Evolutionary conservation across 1,139 yeast species (phyloP).

Genomic region (Wickerhamomyces sp.): DNA sequence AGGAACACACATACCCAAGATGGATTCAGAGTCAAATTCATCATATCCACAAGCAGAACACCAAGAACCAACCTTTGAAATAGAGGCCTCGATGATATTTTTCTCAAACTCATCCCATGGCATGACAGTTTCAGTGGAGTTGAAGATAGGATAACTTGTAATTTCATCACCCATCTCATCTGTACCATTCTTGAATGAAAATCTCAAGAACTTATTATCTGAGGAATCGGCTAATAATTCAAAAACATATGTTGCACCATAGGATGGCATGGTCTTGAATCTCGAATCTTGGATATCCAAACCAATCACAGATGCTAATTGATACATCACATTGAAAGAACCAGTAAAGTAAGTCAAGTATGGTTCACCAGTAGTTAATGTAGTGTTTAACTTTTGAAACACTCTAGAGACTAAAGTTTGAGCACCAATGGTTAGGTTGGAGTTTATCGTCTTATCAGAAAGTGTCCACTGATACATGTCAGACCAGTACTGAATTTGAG

Average conservation of each 20-base stretch:
- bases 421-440: slow-evolving; percentile 35
- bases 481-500: slow-evolving; percentile 30
- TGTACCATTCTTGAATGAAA: slow-evolving; percentile 41
- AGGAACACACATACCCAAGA: slow-evolving; percentile 29
- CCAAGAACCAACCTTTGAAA: slow-evolving; percentile 31
- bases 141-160: slow-evolving; percentile 33
- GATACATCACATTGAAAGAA: slow-evolving; percentile 38
- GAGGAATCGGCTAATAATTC: slow-evolving; percentile 31
- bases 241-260: slow-evolving; percentile 38
- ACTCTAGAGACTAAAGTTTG: slow-evolving; percentile 32
- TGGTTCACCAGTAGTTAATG: slow-evolving; percentile 31
- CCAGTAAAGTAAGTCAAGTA: slow-evolving; percentile 37
- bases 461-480: slow-evolving; percentile 36
- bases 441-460: slow-evolving; percentile 27
- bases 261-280: slow-evolving; percentile 41
- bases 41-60: slow-evolving; percentile 32
- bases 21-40: slow-evolving; percentile 15
- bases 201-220: slow-evolving; percentile 31
- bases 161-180: slow-evolving; percentile 26
- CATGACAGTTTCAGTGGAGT: slow-evolving; percentile 25
- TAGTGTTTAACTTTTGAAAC: slow-evolving; percentile 29
- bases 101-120: slow-evolving; percentile 31
- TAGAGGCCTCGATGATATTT: slow-evolving; percentile 24
- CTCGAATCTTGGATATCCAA: slow-evolving; percentile 28
- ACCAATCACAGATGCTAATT: slow-evolving; percentile 31